Evolutionary conservation across 129 eudicot species (phyloP), one percentile per base, ranked within the genome.

Genomic region (Apium graveolens): DNA sequence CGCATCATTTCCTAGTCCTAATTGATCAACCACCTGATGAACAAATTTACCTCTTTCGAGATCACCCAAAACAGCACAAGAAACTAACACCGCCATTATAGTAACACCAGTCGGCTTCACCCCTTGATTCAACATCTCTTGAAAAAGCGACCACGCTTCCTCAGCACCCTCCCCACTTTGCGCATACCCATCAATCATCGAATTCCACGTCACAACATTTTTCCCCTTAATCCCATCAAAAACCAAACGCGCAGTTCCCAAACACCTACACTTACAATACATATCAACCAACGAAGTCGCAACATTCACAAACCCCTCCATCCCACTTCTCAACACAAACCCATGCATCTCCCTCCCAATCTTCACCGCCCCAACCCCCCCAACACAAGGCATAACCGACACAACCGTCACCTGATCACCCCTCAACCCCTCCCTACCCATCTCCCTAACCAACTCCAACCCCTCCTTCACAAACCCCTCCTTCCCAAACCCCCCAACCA

Each of bases 151-250:
- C 85, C 89, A 74, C 26, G 99, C 96, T 80, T 96, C 99, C 79
- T 78, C 82, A 73, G 96, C 83, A 81, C 39, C 72, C 34, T 96
- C 77, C 27, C 97, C 99, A 83, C 46, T 85, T 60, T 87, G 90
- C 3, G 89, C 87, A 85, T 90, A 92, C 2, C 97, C 97, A 82
- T 92, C 95, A 62, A 96, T 92, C 94, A 96, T 88, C 12, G 91
- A 83, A 74, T 92, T 96, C 99, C 97, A 96, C 2, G 97, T 88
- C 42, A 92, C 97, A 48, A 90, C 95, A 7, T 84, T 92, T 86
- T 73, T 90, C 13, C 48, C 27, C 62, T 78, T 66, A 90, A 92
- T 90, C 73, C 77, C 53, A 62, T 96, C 91, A 60, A 96, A 96
- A 42, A 92, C 79, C 70, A 76, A 76, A 11, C 89, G 84, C 4